A percentile compares a stretch with the other conserved stretches of the same genome.
These are phyloP conservation scores for Aspergillus latus DNA, from an alignment of 2,329 filamentous ascomycete genomes.

Conservation along the genomic window DNA sequence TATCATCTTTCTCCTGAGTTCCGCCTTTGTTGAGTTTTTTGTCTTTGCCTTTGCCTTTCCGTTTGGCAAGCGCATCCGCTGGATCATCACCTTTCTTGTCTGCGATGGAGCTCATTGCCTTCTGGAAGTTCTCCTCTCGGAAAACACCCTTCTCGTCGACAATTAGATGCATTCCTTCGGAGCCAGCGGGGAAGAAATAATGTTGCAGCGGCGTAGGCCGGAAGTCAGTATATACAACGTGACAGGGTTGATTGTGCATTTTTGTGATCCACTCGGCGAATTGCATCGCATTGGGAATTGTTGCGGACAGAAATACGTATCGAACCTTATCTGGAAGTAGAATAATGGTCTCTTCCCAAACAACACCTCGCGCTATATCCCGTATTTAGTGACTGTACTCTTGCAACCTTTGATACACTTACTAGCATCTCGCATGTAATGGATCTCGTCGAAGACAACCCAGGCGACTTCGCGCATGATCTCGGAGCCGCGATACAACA, in stretches of 20 bases:
- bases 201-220: conserved; percentile 93
- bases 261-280: conserved; percentile 99
- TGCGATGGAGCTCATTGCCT: conserved; percentile 86
- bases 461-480: conserved; percentile 99
- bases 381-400: conserved; percentile 18
- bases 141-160: conserved; percentile 97
- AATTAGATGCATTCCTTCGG: conserved; percentile 87
- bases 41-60: conserved; percentile 84
- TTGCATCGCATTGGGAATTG: conserved; percentile 98
- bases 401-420: conserved; percentile 16
- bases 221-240: conserved; percentile 99
- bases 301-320: conserved; percentile 97
- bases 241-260: conserved; percentile 94
- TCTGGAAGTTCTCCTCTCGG: conserved; percentile 95
- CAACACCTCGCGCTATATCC: conserved; percentile 71
- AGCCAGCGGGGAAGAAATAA: conserved; percentile 93
- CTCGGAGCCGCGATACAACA: conserved; percentile 96
- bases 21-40: conserved; percentile 90
- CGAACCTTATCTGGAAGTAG: conserved; percentile 96
- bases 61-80: conserved; percentile 73
- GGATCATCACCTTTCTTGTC: conserved; percentile 84
- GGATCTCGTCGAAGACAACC: conserved; percentile 98
- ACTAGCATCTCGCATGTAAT: conserved; percentile 92
- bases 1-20: conserved; percentile 70
- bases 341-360: conserved; percentile 99